phyloP scores from a whole-genome alignment of 2,329 filamentous ascomycete genomes.

The Sporothrix luriei region DNA sequence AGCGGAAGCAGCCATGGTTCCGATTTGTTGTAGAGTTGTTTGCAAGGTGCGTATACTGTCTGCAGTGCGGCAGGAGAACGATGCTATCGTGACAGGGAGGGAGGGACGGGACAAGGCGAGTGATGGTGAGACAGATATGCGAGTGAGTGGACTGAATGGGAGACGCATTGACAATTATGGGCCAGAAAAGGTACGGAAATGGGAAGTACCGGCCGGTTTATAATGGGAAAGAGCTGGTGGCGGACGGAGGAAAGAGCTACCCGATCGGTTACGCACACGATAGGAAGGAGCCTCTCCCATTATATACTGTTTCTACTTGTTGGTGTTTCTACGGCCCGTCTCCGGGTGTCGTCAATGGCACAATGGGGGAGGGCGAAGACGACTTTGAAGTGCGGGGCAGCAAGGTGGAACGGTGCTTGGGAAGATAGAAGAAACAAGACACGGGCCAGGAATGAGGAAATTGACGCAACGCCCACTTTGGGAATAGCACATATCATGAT shows the following conservation, averaged over 20 bases:
- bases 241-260: not conserved
- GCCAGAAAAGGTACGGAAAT: not conserved
- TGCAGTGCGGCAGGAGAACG: not conserved
- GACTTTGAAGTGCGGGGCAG: constrained; percentile 6
- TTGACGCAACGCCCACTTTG: not conserved
- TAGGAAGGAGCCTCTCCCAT: constrained; percentile 1
- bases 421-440: constrained; percentile 4
- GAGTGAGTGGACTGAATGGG: not conserved
- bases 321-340: not conserved
- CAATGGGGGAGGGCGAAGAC: constrained; percentile 14
- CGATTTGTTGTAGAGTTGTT: not conserved
- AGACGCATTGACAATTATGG: not conserved
- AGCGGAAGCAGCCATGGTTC: constrained; percentile 28
- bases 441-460: constrained; percentile 6
- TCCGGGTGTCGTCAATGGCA: constrained; percentile 14
- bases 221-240: not conserved
- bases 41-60: not conserved
- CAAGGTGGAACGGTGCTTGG: not conserved
- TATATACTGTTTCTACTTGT: constrained; percentile 12
- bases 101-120: not conserved
- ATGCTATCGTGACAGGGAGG: not conserved
- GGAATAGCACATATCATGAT: constrained; percentile 5
- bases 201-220: not conserved
- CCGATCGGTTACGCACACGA: not conserved
- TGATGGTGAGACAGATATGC: not conserved